Base-by-base conservation (phyloP, 352 stramenopile species). In the Phytophthora nicotianae region DNA sequence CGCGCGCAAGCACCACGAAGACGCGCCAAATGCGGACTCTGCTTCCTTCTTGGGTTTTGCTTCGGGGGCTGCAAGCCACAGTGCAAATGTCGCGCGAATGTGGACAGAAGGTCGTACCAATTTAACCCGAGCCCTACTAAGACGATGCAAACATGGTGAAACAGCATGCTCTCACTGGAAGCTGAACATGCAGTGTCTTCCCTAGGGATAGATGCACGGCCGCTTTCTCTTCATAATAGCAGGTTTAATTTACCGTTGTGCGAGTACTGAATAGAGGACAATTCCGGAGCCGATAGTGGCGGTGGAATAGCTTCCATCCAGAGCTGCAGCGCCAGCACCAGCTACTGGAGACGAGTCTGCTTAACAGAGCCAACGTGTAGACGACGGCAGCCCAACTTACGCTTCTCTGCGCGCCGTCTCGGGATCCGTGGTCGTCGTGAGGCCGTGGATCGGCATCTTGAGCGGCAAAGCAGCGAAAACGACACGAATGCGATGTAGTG, bases 1-100 rank as follows among this genome's bases (percentile, higher is more conserved):
- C 48, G 26, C 47, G 43, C 45, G 23, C 14, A 21, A 55, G 5
- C 4, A 35, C 19, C 51, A 32, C 11, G n/a, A 50, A 20, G 27
- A 60, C 52, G 35, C 40, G 41, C 14, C 10, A 3, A 50, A n/a
- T 58, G 24, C 24, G 51, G 24, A 58, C 26, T 60, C 43, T 5
- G 20, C 52, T 50, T 51, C 37, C 52, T 51, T 50, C 38, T 50
- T 21, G 13, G 21, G 21, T 53, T 45, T 58, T 48, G 16, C 24
- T 14, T 38, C 23, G 20, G 13, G 19, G 20, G 24, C 21, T n/a
- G 24, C 21, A 20, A 49, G 43, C 20, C 20, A 21, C 23, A 50
- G 24, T 49, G 14, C 23, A 21, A 2, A 11, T 27, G 47, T 54
- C 26, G 46, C 26, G 46, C n/a, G 50, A 48, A 48, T n/a, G 45